Percentiles rank a stretch among this genome's conserved stretches.
Conservation (phyloP, 306 rosid species). For the Citrullus colocynthis region DNA sequence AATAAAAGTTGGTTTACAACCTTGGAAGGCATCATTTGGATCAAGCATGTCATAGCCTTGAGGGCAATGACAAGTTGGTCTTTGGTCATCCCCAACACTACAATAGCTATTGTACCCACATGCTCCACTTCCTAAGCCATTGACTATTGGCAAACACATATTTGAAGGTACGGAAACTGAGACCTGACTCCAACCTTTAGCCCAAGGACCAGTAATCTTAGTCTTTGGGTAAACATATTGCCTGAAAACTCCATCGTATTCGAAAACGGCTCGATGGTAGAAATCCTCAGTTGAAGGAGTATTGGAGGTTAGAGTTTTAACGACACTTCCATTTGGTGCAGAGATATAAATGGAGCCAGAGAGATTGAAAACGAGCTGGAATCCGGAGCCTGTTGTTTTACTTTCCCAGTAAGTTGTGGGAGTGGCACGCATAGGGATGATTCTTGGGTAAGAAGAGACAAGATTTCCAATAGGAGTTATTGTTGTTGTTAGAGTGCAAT, state of each 20-base stretch:
- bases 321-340: slow-evolving; percentile 1
- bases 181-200: slow-evolving; percentile 10
- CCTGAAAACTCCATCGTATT: slow-evolving; percentile 45
- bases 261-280: slow-evolving; percentile 40
- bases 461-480: neutral
- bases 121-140: slow-evolving; percentile 12
- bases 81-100: neutral
- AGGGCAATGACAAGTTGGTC: slow-evolving; percentile 15
- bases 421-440: slow-evolving; percentile 12
- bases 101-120: slow-evolving; percentile 32
- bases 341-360: slow-evolving; percentile 24
- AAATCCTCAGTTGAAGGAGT: neutral
- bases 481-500: neutral
- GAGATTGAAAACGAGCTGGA: slow-evolving; percentile 16
- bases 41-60: slow-evolving; percentile 17
- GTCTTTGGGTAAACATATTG: slow-evolving; percentile 30
- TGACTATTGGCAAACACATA: neutral
- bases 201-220: neutral
- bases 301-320: neutral
- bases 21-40: slow-evolving; percentile 21
- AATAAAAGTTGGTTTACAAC: slow-evolving; percentile 25
- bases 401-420: slow-evolving; percentile 3
- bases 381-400: neutral
- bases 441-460: slow-evolving; percentile 8
- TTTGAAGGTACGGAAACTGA: slow-evolving; percentile 10